A percentile compares a stretch with the other conserved stretches of the same genome.
phyloP scores from a whole-genome alignment of 768 basidiomycete species.

The Galerina marginata region DNA sequence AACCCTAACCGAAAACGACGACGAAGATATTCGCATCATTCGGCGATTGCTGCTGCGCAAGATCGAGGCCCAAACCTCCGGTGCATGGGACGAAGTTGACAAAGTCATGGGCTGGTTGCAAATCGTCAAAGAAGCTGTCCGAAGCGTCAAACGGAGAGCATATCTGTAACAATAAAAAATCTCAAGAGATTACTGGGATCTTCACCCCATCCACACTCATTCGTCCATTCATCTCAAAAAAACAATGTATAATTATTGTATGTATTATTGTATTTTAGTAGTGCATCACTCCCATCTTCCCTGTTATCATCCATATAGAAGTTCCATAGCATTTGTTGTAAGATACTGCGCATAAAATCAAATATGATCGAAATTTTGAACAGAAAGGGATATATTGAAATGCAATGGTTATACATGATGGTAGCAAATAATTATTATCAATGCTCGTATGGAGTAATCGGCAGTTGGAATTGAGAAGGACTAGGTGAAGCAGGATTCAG shows the following conservation, averaged over 20 bases:
- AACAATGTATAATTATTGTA: slow-evolving; percentile 34
- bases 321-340: background rate
- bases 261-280: slow-evolving; percentile 21
- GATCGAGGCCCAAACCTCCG: slow-evolving; percentile 58
- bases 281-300: background rate
- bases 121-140: slow-evolving; percentile 67
- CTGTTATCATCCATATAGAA: slow-evolving; percentile 3
- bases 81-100: slow-evolving; percentile 69
- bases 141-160: slow-evolving; percentile 57
- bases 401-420: background rate
- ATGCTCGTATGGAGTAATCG: background rate
- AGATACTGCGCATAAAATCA: background rate
- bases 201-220: background rate
- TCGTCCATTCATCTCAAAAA: background rate
- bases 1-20: slow-evolving; percentile 58
- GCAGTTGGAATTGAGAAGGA: background rate
- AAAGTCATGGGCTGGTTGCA: slow-evolving; percentile 62
- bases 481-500: slow-evolving; percentile 1
- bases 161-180: slow-evolving; percentile 39
- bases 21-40: slow-evolving; percentile 66
- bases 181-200: slow-evolving; percentile 10
- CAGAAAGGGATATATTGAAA: background rate
- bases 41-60: slow-evolving; percentile 71
- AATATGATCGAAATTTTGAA: background rate
- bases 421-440: background rate